phyloP scores from a whole-genome alignment of 139 green algal genomes.

The Chlamydomonas sp. region DNA sequence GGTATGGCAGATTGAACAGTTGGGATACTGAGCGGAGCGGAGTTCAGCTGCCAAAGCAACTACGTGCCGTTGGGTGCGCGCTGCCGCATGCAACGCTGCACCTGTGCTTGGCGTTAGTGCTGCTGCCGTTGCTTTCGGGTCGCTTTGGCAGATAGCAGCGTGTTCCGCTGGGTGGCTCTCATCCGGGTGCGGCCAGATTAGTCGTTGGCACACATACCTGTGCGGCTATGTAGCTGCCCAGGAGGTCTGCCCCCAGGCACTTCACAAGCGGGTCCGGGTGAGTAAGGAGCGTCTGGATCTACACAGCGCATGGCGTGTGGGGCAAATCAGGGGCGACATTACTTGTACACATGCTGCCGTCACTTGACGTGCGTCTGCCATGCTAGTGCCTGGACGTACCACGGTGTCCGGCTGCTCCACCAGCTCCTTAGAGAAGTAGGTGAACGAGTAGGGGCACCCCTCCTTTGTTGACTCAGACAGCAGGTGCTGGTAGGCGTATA shows the following conservation, averaged over 20 bases:
- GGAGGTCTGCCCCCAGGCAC: slow-evolving; percentile 36
- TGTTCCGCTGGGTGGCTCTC: no score
- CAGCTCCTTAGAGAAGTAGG: slow-evolving; percentile 64
- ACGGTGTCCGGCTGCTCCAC: slow-evolving; percentile 58
- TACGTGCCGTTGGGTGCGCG: no score
- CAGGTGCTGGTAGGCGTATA: slow-evolving; percentile 62
- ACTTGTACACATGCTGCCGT: background rate
- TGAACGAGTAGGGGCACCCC: slow-evolving; percentile 58
- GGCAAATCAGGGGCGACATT: background rate
- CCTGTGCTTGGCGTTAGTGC: no score
- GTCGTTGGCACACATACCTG: no score
- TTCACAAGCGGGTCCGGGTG: slow-evolving; percentile 41
- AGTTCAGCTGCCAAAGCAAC: no score
- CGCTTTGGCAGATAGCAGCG: no score
- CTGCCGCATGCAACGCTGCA: no score
- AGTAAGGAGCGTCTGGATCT: slow-evolving; percentile 53
- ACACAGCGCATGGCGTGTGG: background rate
- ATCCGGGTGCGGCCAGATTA: no score
- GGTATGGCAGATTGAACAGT: no score
- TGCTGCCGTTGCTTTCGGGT: no score
- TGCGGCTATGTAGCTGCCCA: slow-evolving; percentile 32
- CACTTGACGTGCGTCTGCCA: background rate
- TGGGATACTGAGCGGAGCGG: no score
- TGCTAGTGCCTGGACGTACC: slow-evolving; percentile 49
- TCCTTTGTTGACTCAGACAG: slow-evolving; percentile 48